Evolutionary conservation across 805 yeast genomes (phyloP).

Genomic region (Pichia occidentalis): DNA sequence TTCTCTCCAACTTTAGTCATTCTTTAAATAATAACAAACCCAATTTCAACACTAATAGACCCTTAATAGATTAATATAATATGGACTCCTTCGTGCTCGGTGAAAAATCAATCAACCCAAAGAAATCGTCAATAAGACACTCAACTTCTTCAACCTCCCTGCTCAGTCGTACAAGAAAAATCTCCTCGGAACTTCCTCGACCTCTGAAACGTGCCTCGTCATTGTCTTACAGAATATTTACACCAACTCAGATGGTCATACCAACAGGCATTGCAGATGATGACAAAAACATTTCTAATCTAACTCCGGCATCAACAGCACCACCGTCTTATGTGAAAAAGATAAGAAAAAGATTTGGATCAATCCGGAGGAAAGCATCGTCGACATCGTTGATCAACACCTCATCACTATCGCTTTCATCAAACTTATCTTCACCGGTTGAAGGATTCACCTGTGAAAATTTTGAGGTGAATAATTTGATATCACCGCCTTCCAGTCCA

Average conservation of each 20-base stretch:
- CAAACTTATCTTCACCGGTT: background rate
- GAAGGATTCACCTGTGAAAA: background rate
- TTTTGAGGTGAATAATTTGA: constrained; percentile 2
- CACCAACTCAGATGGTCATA: constrained; percentile 14
- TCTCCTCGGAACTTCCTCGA: constrained; percentile 17
- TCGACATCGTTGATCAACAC: background rate
- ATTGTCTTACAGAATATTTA: constrained; percentile 19
- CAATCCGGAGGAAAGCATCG: constrained; percentile 4
- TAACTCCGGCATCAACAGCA: constrained; percentile 14
- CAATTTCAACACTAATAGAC: background rate
- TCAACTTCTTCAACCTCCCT: constrained; percentile 9
- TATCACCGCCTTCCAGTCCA: constrained; percentile 12
- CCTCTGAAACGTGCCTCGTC: constrained; percentile 28
- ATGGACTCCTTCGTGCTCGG: too few species aligned
- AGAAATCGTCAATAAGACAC: background rate
- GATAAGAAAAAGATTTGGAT: constrained; percentile 6
- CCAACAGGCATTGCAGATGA: constrained; percentile 1
- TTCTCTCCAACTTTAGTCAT: constrained; percentile 4
- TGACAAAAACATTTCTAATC: constrained; percentile 11
- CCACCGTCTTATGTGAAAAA: constrained; percentile 3
- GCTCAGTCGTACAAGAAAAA: constrained; percentile 10
- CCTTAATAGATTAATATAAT: background rate
- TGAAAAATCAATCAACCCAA: too few species aligned
- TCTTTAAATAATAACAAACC: background rate
- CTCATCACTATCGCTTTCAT: background rate